These are phyloP conservation scores for Claviceps pazoutovae DNA, from an alignment of 2,329 filamentous ascomycete genomes.

Conservation along the genomic window DNA sequence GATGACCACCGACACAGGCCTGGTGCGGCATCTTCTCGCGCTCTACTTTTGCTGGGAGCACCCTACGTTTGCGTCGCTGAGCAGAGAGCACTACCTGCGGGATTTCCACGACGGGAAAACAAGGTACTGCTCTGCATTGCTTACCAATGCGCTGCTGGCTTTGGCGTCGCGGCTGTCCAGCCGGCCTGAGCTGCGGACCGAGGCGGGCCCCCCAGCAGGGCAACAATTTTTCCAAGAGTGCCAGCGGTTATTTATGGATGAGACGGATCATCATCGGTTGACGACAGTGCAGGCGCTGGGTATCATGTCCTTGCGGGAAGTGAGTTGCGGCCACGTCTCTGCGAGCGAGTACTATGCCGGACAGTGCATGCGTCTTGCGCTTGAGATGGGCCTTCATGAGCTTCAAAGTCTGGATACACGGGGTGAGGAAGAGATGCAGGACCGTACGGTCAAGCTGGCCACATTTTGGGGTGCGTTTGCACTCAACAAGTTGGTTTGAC, in stretches of 20 bases:
- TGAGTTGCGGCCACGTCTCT: slow-evolving; percentile 55
- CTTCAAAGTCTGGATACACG: slow-evolving; percentile 18
- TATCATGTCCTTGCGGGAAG: slow-evolving; percentile 61
- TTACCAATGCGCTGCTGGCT: slow-evolving; percentile 51
- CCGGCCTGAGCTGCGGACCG: slow-evolving; percentile 44
- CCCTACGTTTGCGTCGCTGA: slow-evolving; percentile 57
- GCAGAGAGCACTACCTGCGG: slow-evolving; percentile 53
- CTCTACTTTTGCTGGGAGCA: slow-evolving; percentile 66
- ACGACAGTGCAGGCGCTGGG: slow-evolving; percentile 61
- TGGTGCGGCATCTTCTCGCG: slow-evolving; percentile 48
- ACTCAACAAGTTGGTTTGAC: slow-evolving; percentile 41
- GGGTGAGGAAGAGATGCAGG: slow-evolving; percentile 32
- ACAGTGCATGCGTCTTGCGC: slow-evolving; percentile 54
- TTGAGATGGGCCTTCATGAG: slow-evolving; percentile 56
- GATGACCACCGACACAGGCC: slow-evolving; percentile 40
- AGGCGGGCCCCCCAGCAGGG: slow-evolving; percentile 45
- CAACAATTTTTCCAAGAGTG: slow-evolving; percentile 62
- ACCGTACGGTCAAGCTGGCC: slow-evolving; percentile 40
- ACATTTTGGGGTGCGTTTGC: slow-evolving; percentile 49
- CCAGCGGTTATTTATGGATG: slow-evolving; percentile 41
- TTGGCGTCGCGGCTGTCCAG: slow-evolving; percentile 55
- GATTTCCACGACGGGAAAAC: slow-evolving; percentile 46
- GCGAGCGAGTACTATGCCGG: slow-evolving; percentile 59
- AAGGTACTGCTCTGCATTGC: slow-evolving; percentile 51
- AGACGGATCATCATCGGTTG: slow-evolving; percentile 43